Conservation (phyloP, 2,329 filamentous ascomycete genomes). For the Sphaerulina musiva region DNA sequence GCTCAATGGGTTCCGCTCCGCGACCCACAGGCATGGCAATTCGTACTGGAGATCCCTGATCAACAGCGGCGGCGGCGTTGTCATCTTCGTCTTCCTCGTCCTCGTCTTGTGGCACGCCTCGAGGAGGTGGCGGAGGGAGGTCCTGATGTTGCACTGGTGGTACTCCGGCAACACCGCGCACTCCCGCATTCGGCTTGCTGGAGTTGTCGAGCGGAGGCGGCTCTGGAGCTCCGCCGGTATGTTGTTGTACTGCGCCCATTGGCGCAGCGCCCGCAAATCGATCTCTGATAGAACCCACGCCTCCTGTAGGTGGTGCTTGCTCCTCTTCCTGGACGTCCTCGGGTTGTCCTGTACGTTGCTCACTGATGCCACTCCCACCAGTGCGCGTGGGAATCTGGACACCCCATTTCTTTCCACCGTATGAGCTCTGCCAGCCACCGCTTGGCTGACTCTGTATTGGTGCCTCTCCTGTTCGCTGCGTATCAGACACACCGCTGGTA, state of each 20-base stretch:
- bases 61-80: conserved; percentile 38
- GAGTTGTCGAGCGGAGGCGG: conserved; percentile 60
- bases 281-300: conserved; percentile 69
- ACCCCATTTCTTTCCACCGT: conserved; percentile 83
- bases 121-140: conserved; percentile 40
- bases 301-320: conserved; percentile 51
- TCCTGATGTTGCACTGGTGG: conserved; percentile 50
- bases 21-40: conserved; percentile 79
- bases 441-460: conserved; percentile 63
- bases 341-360: conserved; percentile 57
- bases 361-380: conserved; percentile 53
- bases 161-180: conserved; percentile 54
- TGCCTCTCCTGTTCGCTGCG: conserved; percentile 41
- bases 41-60: conserved; percentile 65
- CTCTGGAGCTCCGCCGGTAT: conserved; percentile 39
- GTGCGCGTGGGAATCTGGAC: conserved; percentile 69
- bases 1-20: conserved; percentile 48
- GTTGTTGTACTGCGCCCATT: conserved; percentile 52
- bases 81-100: conserved; percentile 28
- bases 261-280: conserved; percentile 73
- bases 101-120: conserved; percentile 32
- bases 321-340: conserved; percentile 41
- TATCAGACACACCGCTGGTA: conserved; percentile 46
- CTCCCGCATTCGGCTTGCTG: conserved; percentile 59
- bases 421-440: conserved; percentile 88